These are phyloP conservation scores for Tolypocladium tundrense DNA, from an alignment of 2,329 filamentous ascomycete genomes.

Conservation along the genomic window DNA sequence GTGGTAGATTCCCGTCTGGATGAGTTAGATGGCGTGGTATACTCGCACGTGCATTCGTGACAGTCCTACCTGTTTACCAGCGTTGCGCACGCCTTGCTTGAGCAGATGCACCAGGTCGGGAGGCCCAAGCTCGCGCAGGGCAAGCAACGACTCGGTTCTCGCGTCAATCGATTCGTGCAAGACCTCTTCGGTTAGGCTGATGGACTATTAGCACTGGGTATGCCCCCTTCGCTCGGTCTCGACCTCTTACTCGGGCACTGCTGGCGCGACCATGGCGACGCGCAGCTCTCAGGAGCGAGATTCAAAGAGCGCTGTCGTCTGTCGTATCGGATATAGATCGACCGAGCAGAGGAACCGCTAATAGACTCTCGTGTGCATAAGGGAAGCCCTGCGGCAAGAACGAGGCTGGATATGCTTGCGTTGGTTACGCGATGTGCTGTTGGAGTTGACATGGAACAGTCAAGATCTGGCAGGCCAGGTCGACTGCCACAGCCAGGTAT, in stretches of 20 bases:
- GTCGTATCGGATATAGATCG: not conserved
- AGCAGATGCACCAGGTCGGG: conserved; percentile 93
- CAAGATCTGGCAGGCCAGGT: not conserved
- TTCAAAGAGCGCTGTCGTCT: not conserved
- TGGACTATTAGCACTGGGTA: conserved; percentile 10
- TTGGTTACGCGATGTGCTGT: not conserved
- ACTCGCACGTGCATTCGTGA: not conserved
- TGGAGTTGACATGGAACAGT: not conserved
- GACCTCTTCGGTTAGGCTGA: conserved; percentile 86
- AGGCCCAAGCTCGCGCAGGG: conserved; percentile 84
- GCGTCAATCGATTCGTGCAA: conserved; percentile 86
- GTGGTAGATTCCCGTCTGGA: conserved; percentile 83
- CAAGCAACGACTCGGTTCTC: conserved; percentile 77
- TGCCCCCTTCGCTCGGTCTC: not conserved
- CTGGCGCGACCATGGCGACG: conserved; percentile 58
- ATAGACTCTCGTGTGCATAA: not conserved
- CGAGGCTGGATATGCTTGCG: not conserved
- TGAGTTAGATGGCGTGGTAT: conserved; percentile 9
- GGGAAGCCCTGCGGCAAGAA: not conserved
- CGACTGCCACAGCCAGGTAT: not conserved
- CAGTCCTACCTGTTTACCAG: conserved; percentile 40
- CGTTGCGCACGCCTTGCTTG: conserved; percentile 55
- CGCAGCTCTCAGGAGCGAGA: conserved; percentile 5
- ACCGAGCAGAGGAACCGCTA: not conserved
- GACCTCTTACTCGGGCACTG: conserved; percentile 58